phyloP scores from a whole-genome alignment of 2,329 filamentous ascomycete species.

The Fusarium sp. region DNA sequence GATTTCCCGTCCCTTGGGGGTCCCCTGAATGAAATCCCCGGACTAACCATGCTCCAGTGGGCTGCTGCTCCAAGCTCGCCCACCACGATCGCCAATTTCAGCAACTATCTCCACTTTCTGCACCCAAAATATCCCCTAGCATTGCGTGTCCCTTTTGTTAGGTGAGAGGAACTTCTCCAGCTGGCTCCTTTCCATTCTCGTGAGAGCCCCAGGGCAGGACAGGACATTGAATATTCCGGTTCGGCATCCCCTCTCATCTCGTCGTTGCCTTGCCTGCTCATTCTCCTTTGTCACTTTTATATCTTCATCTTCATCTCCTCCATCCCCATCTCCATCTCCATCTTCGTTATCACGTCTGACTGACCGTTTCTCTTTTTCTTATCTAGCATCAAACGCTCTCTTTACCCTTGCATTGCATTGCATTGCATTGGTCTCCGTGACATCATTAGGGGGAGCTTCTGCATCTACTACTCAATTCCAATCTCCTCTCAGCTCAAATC shows the following conservation, averaged over 20 bases:
- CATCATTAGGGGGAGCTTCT: slow-evolving; percentile 44
- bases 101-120: slow-evolving; percentile 18
- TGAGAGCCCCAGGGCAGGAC: slow-evolving; percentile 33
- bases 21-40: slow-evolving; percentile 34
- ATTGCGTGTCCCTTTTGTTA: slow-evolving; percentile 37
- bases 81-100: slow-evolving; percentile 35
- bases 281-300: slow-evolving; percentile 15
- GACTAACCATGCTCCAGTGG: slow-evolving; percentile 37
- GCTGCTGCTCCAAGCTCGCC: slow-evolving; percentile 28
- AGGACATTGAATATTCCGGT: slow-evolving; percentile 41
- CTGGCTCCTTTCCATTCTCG: slow-evolving; percentile 34
- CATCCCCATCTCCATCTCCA: slow-evolving; percentile 10
- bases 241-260: slow-evolving; percentile 37
- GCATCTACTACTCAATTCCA: slow-evolving; percentile 21
- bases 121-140: slow-evolving; percentile 25
- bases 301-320: slow-evolving; percentile 17
- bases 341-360: slow-evolving; percentile 25
- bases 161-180: no score
- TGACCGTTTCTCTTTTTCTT: slow-evolving; percentile 26
- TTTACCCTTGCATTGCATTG: slow-evolving; percentile 5
- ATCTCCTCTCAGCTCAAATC: slow-evolving; percentile 17
- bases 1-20: neutral
- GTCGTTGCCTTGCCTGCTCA: slow-evolving; percentile 27
- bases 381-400: slow-evolving; percentile 34
- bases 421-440: slow-evolving; percentile 41